A percentile compares a stretch with the other conserved stretches of the same genome.
Conservation (phyloP, 192 early-diverging fungal species). For the Entomortierella lignicola region DNA sequence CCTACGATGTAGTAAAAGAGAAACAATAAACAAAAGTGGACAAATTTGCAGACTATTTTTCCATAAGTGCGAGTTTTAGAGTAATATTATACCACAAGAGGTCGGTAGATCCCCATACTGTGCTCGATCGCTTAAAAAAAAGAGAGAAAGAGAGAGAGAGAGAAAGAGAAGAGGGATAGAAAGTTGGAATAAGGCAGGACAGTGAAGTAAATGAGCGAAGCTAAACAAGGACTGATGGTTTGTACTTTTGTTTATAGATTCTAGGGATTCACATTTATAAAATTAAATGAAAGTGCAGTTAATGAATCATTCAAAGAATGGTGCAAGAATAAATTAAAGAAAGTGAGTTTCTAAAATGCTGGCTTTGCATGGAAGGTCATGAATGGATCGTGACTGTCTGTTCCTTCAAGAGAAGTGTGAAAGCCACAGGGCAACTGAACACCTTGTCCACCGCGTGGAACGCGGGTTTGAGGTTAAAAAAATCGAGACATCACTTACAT, state of each 20-base stretch:
- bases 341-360: too few species aligned
- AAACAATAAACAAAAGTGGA: too few species aligned
- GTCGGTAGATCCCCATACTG: constrained; percentile 33
- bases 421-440: constrained; percentile 1
- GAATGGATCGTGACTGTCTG: constrained; percentile 16
- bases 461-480: too few species aligned
- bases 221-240: background rate
- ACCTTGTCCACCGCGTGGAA: too few species aligned
- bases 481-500: too few species aligned
- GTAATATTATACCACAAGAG: constrained; percentile 28
- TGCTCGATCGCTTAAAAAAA: background rate
- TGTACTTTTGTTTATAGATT: background rate
- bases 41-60: too few species aligned
- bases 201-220: background rate
- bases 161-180: background rate
- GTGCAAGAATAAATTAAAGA: background rate
- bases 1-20: constrained; percentile 6
- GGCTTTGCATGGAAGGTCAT: too few species aligned
- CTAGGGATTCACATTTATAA: background rate
- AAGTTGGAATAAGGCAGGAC: too few species aligned
- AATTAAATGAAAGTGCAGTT: background rate
- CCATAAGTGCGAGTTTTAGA: too few species aligned
- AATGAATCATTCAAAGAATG: too few species aligned
- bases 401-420: background rate
- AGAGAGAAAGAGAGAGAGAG: background rate